A percentile compares a stretch with the other conserved stretches of the same genome.
These are phyloP conservation scores for Yarrowia sp. DNA, from an alignment of 805 yeast genomes.

Conservation along the genomic window DNA sequence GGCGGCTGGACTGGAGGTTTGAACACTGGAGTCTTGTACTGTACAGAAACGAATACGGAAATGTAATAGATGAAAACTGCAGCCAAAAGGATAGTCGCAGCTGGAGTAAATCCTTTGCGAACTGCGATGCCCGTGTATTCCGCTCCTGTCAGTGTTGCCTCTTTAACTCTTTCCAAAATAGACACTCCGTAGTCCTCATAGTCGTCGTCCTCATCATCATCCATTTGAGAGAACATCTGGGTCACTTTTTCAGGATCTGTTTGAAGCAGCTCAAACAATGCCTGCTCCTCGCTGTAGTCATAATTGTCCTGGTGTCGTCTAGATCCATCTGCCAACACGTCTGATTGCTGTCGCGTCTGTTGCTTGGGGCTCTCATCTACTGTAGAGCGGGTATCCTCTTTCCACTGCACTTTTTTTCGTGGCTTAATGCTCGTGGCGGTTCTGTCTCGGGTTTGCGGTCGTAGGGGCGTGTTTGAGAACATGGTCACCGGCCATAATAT, in stretches of 20 bases:
- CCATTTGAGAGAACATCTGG: constrained; percentile 8
- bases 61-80: not conserved
- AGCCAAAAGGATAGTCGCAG: not conserved
- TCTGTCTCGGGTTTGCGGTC: not conserved
- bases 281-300: constrained; percentile 13
- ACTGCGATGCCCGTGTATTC: not conserved
- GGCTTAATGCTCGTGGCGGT: not conserved
- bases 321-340: constrained; percentile 2
- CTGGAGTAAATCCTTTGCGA: not conserved
- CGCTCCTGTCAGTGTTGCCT: not conserved
- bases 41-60: not conserved
- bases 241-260: constrained; percentile 9
- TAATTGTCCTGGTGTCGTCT: constrained; percentile 6
- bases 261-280: not conserved
- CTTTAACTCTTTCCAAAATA: not conserved
- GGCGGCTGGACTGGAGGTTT: not conserved
- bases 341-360: not conserved
- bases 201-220: not conserved
- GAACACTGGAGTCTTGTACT: not conserved
- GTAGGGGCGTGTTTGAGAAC: constrained; percentile 16
- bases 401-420: constrained; percentile 13
- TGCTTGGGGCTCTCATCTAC: not conserved
- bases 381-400: not conserved
- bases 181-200: not conserved
- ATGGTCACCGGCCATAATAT: not conserved